phyloP scores from a whole-genome alignment of 2,329 filamentous ascomycete genomes.

The Cladophialophora carrionii region DNA sequence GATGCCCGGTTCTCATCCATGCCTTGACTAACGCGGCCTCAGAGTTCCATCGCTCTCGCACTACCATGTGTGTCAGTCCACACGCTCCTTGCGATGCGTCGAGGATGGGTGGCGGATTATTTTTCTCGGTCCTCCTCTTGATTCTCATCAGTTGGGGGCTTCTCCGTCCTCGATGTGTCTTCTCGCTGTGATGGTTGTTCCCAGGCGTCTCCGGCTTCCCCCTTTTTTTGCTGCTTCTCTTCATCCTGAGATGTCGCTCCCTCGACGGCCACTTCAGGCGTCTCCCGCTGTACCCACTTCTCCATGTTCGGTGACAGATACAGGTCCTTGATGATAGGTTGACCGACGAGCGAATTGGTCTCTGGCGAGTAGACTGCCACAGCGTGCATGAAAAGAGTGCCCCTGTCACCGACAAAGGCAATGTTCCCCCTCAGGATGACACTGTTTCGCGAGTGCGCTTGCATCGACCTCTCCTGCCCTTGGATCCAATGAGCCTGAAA shows the following conservation, averaged over 20 bases:
- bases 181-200: constrained; percentile 6
- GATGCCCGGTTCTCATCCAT: neutral
- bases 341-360: constrained; percentile 26
- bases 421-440: constrained; percentile 27
- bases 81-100: neutral
- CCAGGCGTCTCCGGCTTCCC: neutral
- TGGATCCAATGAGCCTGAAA: constrained; percentile 29
- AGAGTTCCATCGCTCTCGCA: neutral
- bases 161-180: constrained; percentile 2
- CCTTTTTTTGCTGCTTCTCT: constrained; percentile 1
- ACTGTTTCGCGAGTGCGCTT: constrained; percentile 15
- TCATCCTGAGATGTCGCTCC: neutral
- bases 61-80: neutral
- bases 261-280: neutral
- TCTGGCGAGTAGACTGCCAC: constrained; percentile 32
- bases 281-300: constrained; percentile 22
- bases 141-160: constrained; percentile 6
- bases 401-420: constrained; percentile 30
- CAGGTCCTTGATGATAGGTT: constrained; percentile 21
- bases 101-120: neutral
- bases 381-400: constrained; percentile 28
- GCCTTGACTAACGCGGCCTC: neutral
- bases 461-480: constrained; percentile 15
- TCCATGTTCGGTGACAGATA: constrained; percentile 26
- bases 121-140: constrained; percentile 17